phyloP scores from a whole-genome alignment of 2,329 filamentous ascomycete genomes.

The Fusarium secorum region DNA sequence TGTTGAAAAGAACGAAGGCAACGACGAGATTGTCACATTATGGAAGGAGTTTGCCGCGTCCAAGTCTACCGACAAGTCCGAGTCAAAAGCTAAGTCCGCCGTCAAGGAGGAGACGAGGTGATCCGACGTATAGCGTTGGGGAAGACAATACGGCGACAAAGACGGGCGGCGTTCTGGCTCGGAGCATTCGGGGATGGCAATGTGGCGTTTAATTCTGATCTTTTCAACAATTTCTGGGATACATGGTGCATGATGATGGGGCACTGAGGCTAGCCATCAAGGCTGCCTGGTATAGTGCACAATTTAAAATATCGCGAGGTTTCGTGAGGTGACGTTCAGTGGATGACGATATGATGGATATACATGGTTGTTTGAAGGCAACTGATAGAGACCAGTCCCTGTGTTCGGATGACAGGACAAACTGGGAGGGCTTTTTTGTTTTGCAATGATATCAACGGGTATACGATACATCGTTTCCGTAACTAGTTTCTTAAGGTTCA shows the following conservation, averaged over 20 bases:
- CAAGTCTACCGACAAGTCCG: slow-evolving; percentile 46
- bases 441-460: slow-evolving; percentile 43
- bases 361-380: slow-evolving; percentile 21
- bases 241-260: slow-evolving; percentile 27
- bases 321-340: slow-evolving; percentile 10
- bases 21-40: slow-evolving; percentile 59
- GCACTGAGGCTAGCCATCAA: slow-evolving; percentile 27
- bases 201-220: slow-evolving; percentile 38
- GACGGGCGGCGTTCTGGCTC: slow-evolving; percentile 38
- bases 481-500: slow-evolving; percentile 31
- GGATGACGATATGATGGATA: slow-evolving; percentile 27
- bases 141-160: slow-evolving; percentile 24
- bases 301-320: slow-evolving; percentile 25
- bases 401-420: slow-evolving; percentile 12
- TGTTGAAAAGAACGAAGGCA: slow-evolving; percentile 79
- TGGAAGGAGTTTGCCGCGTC: slow-evolving; percentile 58
- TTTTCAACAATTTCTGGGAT: slow-evolving; percentile 32
- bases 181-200: slow-evolving; percentile 25
- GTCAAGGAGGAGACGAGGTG: slow-evolving; percentile 40
- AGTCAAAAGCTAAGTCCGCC: slow-evolving; percentile 38
- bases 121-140: slow-evolving; percentile 15
- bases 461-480: slow-evolving; percentile 39
- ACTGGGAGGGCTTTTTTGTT: slow-evolving; percentile 26
- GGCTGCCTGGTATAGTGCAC: slow-evolving; percentile 24
- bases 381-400: slow-evolving; percentile 32